Percentiles rank a stretch among this genome's conserved stretches.
phyloP scores from a whole-genome alignment of 768 basidiomycete species.

The Mycena rebaudengoi region DNA sequence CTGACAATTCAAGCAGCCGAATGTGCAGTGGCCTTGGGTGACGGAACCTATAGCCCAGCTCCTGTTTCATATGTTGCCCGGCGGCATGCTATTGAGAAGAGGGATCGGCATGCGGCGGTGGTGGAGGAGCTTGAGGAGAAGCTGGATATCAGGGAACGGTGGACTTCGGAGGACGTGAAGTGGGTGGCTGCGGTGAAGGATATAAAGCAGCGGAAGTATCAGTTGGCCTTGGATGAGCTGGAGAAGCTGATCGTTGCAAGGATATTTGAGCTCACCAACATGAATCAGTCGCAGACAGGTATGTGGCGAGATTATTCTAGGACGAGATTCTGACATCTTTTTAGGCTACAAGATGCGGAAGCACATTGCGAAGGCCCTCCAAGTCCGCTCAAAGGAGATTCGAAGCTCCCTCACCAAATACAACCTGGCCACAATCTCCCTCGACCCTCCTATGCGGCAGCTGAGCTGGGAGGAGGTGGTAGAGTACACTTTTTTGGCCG shows the following conservation, averaged over 20 bases:
- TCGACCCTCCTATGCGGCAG: constrained; percentile 8
- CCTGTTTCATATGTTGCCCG: no score
- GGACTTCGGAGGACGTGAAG: constrained; percentile 16
- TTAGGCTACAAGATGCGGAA: constrained; percentile 30
- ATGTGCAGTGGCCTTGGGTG: no score
- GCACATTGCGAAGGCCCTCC: constrained; percentile 32
- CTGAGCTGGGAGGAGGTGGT: constrained; percentile 33
- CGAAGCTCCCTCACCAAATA: constrained; percentile 24
- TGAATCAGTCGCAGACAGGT: constrained; percentile 31
- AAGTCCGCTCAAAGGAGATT: constrained; percentile 28
- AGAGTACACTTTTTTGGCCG: constrained; percentile 30
- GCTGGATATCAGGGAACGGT: constrained; percentile 18
- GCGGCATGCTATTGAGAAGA: constrained; percentile 23
- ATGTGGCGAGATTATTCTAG: neutral
- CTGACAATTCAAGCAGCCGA: neutral
- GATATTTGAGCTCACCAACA: constrained; percentile 31
- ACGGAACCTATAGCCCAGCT: no score
- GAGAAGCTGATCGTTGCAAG: constrained; percentile 23
- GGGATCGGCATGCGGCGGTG: constrained; percentile 3
- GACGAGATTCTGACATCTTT: neutral
- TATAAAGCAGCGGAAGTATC: constrained; percentile 12
- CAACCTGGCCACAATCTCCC: constrained; percentile 21
- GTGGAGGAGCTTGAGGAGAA: constrained; percentile 18
- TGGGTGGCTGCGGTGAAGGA: constrained; percentile 18
- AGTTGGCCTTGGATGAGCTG: constrained; percentile 12